These are phyloP conservation scores for Colletotrichum sp. DNA, from an alignment of 2,329 filamentous ascomycete genomes.

Conservation along the genomic window DNA sequence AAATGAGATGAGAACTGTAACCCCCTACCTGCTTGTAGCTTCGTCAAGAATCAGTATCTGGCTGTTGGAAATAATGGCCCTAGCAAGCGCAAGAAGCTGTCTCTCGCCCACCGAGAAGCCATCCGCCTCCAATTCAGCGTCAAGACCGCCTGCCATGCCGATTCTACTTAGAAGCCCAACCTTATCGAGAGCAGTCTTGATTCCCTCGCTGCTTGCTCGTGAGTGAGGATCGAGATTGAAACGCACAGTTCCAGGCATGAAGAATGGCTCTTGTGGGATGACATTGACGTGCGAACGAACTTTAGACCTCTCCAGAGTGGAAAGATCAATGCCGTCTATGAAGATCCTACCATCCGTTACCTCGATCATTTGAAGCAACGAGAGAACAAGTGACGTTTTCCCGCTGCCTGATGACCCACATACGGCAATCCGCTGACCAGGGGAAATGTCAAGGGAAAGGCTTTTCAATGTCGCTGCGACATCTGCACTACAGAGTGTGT, in stretches of 20 bases:
- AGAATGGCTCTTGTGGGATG: constrained; percentile 57
- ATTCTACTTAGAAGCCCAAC: constrained; percentile 50
- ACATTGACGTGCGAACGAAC: constrained; percentile 40
- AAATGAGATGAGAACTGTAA: background rate
- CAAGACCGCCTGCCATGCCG: constrained; percentile 40
- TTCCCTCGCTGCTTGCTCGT: constrained; percentile 41
- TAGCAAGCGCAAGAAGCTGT: constrained; percentile 53
- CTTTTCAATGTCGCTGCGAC: constrained; percentile 25
- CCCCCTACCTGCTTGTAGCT: constrained; percentile 2
- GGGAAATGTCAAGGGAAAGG: constrained; percentile 24
- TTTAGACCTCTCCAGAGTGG: constrained; percentile 22
- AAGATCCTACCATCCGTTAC: constrained; percentile 43
- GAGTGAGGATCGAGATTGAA: constrained; percentile 52
- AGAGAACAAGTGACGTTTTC: constrained; percentile 40
- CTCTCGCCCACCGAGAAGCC: constrained; percentile 47
- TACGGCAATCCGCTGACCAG: constrained; percentile 33
- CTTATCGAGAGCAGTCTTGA: constrained; percentile 48
- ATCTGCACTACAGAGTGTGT: background rate
- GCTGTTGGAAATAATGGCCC: constrained; percentile 42
- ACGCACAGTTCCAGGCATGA: constrained; percentile 52
- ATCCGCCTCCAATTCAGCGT: constrained; percentile 33
- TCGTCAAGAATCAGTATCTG: background rate
- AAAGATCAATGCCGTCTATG: constrained; percentile 47
- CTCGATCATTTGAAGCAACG: constrained; percentile 54
- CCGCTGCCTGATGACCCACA: constrained; percentile 38